These are phyloP conservation scores for Phascolomyces articulosus DNA, from an alignment of 371 early-diverging fungal genomes.

Conservation along the genomic window DNA sequence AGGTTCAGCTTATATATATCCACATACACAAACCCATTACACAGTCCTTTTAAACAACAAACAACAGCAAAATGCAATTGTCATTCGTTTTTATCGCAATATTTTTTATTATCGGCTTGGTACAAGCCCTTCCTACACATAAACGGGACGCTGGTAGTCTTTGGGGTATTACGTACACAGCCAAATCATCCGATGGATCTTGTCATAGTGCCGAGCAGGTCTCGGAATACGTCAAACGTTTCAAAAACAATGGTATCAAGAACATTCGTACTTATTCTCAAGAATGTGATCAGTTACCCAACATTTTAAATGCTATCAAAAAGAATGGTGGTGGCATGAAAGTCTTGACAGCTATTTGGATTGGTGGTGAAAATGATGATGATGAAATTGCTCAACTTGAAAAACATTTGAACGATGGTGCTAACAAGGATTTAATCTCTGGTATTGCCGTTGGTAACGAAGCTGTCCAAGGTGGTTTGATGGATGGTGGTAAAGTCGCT, in stretches of 20 bases:
- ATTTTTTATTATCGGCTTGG: constrained; percentile 21
- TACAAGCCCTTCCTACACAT: constrained; percentile 27
- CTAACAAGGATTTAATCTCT: constrained; percentile 20
- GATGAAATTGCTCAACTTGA: constrained; percentile 33
- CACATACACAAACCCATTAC: no score
- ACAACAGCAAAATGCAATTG: constrained; percentile 13
- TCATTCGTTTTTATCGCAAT: constrained; percentile 14
- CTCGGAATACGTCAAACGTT: constrained; percentile 20
- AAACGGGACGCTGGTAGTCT: constrained; percentile 21
- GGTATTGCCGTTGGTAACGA: constrained; percentile 53
- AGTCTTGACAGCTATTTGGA: constrained; percentile 48
- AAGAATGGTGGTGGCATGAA: constrained; percentile 35
- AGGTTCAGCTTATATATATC: constrained; percentile 12
- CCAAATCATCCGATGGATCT: constrained; percentile 30
- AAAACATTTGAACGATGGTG: constrained; percentile 1
- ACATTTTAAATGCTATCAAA: constrained; percentile 35
- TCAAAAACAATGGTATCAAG: constrained; percentile 35
- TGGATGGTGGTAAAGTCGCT: constrained; percentile 25
- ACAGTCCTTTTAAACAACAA: not conserved
- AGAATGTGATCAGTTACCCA: constrained; percentile 45
- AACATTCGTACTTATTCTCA: constrained; percentile 51
- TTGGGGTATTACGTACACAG: constrained; percentile 32
- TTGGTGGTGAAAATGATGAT: constrained; percentile 33
- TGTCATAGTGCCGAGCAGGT: constrained; percentile 37
- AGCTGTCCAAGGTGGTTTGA: constrained; percentile 26